Percentiles rank a stretch among this genome's conserved stretches.
Conservation (phyloP, 306 rosid genomes). For the Cucurbita pepo region DNA sequence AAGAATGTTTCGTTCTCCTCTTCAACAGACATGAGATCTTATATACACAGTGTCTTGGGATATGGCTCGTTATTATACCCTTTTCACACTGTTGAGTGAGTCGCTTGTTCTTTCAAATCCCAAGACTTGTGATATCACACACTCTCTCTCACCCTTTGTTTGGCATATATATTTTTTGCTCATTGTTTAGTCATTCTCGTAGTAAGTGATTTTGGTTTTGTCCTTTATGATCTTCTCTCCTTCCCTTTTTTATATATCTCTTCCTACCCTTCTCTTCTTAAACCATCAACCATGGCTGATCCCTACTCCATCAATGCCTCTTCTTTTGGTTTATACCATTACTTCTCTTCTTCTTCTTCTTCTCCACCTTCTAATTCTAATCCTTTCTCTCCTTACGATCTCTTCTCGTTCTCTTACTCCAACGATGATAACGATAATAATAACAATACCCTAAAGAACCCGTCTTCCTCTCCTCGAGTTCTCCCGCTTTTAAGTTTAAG, state of each 20-base stretch:
- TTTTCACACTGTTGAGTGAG: conserved; percentile 13
- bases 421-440: background rate
- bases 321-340: background rate
- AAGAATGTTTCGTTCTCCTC: too few relatives aligned
- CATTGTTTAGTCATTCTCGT: conserved; percentile 2
- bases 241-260: too few relatives aligned
- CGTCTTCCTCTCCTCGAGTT: background rate
- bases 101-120: conserved; percentile 50
- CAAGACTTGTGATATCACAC: conserved; percentile 20
- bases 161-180: background rate
- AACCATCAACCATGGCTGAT: background rate
- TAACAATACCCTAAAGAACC: background rate
- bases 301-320: background rate
- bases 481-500: conserved; percentile 1
- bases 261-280: background rate
- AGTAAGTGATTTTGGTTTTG: background rate
- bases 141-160: background rate
- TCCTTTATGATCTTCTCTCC: background rate
- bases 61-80: background rate
- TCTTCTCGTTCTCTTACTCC: background rate
- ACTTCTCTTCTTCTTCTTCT: background rate
- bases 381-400: background rate
- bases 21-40: too few relatives aligned
- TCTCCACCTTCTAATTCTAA: background rate
- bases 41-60: background rate